Conservation (phyloP, 768 basidiomycete species). For the Tylopilus sp. region DNA sequence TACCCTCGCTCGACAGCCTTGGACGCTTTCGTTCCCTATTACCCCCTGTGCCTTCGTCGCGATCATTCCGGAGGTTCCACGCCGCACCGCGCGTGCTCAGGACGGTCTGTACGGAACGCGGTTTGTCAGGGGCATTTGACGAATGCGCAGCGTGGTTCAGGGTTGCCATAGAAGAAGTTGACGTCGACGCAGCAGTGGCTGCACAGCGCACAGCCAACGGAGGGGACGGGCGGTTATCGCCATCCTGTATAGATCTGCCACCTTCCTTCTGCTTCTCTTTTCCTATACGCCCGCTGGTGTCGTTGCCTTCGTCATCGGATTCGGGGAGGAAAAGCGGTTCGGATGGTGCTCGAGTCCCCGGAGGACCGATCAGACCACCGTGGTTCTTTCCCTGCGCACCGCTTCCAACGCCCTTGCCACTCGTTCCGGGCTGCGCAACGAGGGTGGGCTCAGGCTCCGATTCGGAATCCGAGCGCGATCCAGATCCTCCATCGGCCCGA, state of each 20-base stretch:
- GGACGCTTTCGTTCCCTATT: constrained; percentile 39
- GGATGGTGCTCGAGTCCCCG: constrained; percentile 11
- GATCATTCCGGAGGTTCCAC: constrained; percentile 41
- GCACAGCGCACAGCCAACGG: neutral
- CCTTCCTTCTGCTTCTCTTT: constrained; percentile 1
- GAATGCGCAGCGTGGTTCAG: neutral
- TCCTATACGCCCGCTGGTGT: neutral
- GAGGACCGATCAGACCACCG: neutral
- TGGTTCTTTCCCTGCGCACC: neutral
- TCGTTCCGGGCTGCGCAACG: constrained; percentile 6
- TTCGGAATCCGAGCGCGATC: constrained; percentile 7
- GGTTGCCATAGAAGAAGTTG: neutral
- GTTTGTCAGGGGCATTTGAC: constrained; percentile 11
- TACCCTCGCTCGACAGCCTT: constrained; percentile 15
- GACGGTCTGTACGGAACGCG: constrained; percentile 37
- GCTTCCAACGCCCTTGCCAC: neutral
- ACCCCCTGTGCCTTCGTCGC: constrained; percentile 8
- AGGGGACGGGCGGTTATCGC: neutral
- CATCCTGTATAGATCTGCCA: neutral
- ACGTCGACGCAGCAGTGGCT: neutral
- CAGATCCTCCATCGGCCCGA: neutral
- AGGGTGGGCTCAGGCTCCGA: constrained; percentile 18
- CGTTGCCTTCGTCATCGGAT: constrained; percentile 9
- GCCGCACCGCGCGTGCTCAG: constrained; percentile 49
- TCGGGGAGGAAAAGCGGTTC: constrained; percentile 28